A percentile compares a stretch with the other conserved stretches of the same genome.
Evolutionary conservation across 345 rosid genomes (phyloP).

Genomic region (Durio zibethinus): DNA sequence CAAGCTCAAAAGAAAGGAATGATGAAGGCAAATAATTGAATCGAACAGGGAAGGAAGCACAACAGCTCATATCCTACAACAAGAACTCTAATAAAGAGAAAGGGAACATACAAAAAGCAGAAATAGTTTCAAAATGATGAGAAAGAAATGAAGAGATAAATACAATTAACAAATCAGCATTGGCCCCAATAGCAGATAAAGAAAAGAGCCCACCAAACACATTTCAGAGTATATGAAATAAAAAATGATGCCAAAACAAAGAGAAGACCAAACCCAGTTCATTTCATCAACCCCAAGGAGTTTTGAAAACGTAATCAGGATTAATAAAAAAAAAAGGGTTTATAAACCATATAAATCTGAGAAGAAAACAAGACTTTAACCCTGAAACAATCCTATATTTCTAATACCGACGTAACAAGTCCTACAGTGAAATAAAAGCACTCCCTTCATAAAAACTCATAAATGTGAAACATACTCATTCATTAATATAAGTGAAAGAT

Average conservation of each 20-base stretch:
- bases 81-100: conserved; percentile 4
- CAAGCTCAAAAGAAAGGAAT: conserved; percentile 12
- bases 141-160: conserved; percentile 14
- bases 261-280: conserved; percentile 3
- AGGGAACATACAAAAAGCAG: conserved; percentile 2
- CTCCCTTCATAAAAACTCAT: background rate
- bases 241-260: conserved; percentile 9
- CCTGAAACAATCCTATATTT: conserved; percentile 1
- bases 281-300: background rate
- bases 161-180: conserved; percentile 14
- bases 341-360: background rate
- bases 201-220: conserved; percentile 30
- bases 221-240: conserved; percentile 19
- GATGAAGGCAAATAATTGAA: conserved; percentile 11
- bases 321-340: background rate
- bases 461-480: background rate
- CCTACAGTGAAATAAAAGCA: background rate
- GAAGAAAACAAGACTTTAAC: background rate
- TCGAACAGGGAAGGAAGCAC: conserved; percentile 17
- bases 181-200: conserved; percentile 17
- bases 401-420: background rate
- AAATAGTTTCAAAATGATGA: background rate
- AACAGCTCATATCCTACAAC: conserved; percentile 11
- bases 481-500: background rate
- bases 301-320: background rate